These are phyloP conservation scores for Kalaharituber pfeilii DNA, from an alignment of 2,329 filamentous ascomycete genomes.

Conservation along the genomic window DNA sequence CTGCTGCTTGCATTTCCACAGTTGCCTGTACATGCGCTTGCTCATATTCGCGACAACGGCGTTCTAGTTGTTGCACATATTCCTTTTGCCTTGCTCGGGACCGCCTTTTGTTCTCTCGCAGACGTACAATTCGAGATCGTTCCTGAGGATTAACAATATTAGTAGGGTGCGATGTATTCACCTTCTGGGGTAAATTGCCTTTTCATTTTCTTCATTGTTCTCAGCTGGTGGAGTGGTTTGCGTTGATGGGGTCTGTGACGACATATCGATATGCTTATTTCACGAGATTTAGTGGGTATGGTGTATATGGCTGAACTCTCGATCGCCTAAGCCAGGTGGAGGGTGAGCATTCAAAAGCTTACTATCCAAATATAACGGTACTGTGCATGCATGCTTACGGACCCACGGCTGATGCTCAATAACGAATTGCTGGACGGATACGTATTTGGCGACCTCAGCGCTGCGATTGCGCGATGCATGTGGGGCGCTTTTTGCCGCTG, in stretches of 20 bases:
- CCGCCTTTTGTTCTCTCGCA: constrained; percentile 37
- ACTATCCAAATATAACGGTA: neutral
- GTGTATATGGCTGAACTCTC: neutral
- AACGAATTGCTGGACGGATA: neutral
- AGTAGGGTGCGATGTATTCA: too few relatives aligned
- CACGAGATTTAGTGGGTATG: too few relatives aligned
- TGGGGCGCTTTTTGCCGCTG: too few relatives aligned
- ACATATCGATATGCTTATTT: too few relatives aligned
- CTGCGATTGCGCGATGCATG: too few relatives aligned
- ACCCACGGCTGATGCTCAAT: neutral
- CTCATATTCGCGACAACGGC: constrained; percentile 33
- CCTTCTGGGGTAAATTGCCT: neutral
- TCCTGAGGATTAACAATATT: too few relatives aligned
- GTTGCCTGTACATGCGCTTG: constrained; percentile 34
- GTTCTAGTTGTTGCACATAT: constrained; percentile 34
- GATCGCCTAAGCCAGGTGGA: neutral
- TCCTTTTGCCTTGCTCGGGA: constrained; percentile 37
- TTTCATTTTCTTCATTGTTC: neutral
- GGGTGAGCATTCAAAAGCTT: neutral
- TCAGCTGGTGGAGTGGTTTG: neutral
- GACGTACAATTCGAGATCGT: neutral
- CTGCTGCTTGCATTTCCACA: constrained; percentile 38
- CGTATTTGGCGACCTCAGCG: too few relatives aligned
- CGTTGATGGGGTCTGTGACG: neutral
- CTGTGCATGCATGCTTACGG: too few relatives aligned